These are phyloP conservation scores for Trametes sp. DNA, from an alignment of 1,284 basidiomycete genomes.

Conservation along the genomic window DNA sequence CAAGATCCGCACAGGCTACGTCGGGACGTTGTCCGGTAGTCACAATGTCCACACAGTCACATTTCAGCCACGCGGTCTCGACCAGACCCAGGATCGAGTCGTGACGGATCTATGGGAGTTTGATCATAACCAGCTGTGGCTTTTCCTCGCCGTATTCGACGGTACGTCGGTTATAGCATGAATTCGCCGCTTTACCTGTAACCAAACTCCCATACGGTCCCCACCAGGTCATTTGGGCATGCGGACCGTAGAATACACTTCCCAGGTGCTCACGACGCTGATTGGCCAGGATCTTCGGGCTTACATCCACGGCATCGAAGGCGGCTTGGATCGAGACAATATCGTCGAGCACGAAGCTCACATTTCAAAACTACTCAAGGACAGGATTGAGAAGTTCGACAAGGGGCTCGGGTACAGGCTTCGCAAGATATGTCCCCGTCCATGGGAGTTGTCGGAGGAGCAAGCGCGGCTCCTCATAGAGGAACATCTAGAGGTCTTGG, in stretches of 20 bases:
- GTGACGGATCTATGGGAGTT: background rate
- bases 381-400: constrained; percentile 3
- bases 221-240: background rate
- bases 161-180: background rate
- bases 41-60: background rate
- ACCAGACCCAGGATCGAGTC: background rate
- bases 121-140: background rate
- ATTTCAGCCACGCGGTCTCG: background rate
- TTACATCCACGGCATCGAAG: background rate
- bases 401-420: background rate
- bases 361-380: background rate
- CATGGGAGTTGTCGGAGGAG: background rate
- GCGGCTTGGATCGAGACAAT: background rate
- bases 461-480: background rate
- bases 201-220: too few species aligned
- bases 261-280: background rate
- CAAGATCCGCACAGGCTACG: background rate
- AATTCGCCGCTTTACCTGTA: background rate
- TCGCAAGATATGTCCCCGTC: background rate
- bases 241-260: background rate
- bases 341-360: background rate
- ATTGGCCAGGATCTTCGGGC: background rate
- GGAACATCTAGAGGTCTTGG: constrained; percentile 1
- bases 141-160: constrained; percentile 5
- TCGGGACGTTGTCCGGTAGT: background rate